phyloP scores from a whole-genome alignment of 2,329 filamentous ascomycete genomes.

The Cryoendolithus antarcticus region DNA sequence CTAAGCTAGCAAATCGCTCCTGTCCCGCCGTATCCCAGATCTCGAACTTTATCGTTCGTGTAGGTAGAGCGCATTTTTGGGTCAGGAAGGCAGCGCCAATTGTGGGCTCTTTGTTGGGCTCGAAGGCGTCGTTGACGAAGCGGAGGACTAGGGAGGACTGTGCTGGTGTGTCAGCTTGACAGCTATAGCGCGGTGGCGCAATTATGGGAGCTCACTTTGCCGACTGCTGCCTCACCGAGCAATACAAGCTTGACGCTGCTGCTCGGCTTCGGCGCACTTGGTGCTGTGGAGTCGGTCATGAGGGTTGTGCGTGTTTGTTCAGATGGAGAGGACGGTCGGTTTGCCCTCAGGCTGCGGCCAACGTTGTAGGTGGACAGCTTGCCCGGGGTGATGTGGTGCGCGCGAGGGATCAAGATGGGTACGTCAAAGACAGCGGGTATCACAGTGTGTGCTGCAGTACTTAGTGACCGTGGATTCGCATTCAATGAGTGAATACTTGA shows the following conservation, averaged over 20 bases:
- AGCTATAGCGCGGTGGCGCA: conserved; percentile 1
- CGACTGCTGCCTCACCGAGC: conserved; percentile 91
- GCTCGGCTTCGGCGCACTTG: conserved; percentile 73
- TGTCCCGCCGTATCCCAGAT: conserved; percentile 99
- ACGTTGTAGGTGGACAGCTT: conserved; percentile 18
- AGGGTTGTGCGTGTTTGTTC: background rate
- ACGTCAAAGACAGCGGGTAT: too few relatives aligned
- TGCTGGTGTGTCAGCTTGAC: conserved; percentile 10
- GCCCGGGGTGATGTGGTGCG: background rate
- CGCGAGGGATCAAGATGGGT: too few relatives aligned
- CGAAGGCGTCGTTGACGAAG: conserved; percentile 99
- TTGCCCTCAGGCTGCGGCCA: conserved; percentile 18
- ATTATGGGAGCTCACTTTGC: conserved; percentile 59
- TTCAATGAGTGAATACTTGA: too few relatives aligned
- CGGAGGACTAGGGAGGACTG: conserved; percentile 94
- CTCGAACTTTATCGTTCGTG: conserved; percentile 56
- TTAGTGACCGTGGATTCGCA: too few relatives aligned
- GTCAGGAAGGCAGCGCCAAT: conserved; percentile 98
- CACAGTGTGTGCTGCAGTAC: too few relatives aligned
- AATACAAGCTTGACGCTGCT: conserved; percentile 99
- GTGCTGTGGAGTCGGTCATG: conserved; percentile 58
- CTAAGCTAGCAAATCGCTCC: conserved; percentile 90
- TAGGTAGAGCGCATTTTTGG: conserved; percentile 94
- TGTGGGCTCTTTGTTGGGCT: conserved; percentile 98
- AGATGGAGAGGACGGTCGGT: conserved; percentile 9